Percentiles rank a stretch among this genome's conserved stretches.
phyloP scores from a whole-genome alignment of 2,329 filamentous ascomycete genomes.

The Mycosphaerelloides madeirae region DNA sequence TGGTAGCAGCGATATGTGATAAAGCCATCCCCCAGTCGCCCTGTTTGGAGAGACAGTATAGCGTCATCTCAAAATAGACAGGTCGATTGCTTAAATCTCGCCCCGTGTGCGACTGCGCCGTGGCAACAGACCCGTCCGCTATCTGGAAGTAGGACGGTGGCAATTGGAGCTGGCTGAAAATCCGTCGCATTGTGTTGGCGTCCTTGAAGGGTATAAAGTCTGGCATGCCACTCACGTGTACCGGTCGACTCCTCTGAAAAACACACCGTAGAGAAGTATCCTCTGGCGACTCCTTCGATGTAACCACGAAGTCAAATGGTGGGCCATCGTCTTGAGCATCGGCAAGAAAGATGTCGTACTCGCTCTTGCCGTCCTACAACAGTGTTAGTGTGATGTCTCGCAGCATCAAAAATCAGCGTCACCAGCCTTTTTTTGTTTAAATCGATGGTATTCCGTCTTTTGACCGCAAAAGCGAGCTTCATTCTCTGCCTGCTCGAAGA shows the following conservation, averaged over 20 bases:
- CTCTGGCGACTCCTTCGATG: too few species aligned
- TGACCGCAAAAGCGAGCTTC: neutral
- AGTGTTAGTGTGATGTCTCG: too few species aligned
- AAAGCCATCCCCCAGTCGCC: constrained; percentile 21
- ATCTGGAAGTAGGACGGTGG: constrained; percentile 18
- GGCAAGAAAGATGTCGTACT: too few species aligned
- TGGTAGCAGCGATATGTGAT: constrained; percentile 8
- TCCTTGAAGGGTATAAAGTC: constrained; percentile 15
- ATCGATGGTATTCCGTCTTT: neutral
- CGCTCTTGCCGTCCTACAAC: too few species aligned
- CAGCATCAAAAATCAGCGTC: too few species aligned
- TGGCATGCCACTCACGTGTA: constrained; percentile 12
- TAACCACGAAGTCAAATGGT: too few species aligned
- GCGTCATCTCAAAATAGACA: constrained; percentile 9
- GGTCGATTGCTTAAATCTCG: neutral
- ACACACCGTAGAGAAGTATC: too few species aligned
- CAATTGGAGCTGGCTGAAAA: constrained; percentile 12
- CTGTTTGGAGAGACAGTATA: constrained; percentile 14
- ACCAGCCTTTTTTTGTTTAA: too few species aligned
- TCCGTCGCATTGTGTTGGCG: neutral
- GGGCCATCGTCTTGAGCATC: too few species aligned
- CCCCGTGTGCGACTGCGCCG: constrained; percentile 5
- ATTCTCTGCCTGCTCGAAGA: neutral
- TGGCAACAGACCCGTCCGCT: constrained; percentile 9
- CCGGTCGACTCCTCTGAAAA: constrained; percentile 13